Evolutionary conservation across 116 monocot genomes (phyloP), one percentile per base, ranked within the genome.

Genomic region (Trichopus zeylanicus): DNA sequence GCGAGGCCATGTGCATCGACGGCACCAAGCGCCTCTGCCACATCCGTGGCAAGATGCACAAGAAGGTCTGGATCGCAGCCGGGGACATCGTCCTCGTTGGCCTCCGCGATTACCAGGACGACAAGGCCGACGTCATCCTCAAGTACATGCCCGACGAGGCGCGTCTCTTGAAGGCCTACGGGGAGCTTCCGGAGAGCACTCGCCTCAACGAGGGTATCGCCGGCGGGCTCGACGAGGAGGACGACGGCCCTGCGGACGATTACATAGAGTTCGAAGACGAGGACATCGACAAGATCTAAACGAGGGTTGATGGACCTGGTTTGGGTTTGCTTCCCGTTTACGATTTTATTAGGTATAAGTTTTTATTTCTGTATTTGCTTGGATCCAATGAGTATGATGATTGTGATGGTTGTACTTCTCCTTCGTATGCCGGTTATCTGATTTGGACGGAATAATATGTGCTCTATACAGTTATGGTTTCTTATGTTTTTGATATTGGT

Each of bases 191-290:
- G 19, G 77, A 77, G 51, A 66, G 28, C 57, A 71, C 71, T 28
- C 47, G 71, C 57, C 67, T 77, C 61, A 77, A 77, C 62, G 77
- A 77, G 57, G 77, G 77, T 22, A 77, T 77, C 20, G 77, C 77
- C 35, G 77, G 77, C 8, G 76, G 76, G 20, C 59, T 76, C 24
- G 76, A 70, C 18, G 76, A 76, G 59, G 76, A 76, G 55, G 76
- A 76, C 11, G 76, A 76, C 2, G 76, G 76, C 33, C 69, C 59
- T 26, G 75, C 53, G 15, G 76, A 70, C 16, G 80, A 85, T 46
- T 85, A 85, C 61, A 74, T 85, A 56, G 80, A 85, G 60, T 85
- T 85, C 57, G 85, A 85, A 60, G 85, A 85, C 53, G 85, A 85
- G 70, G 85, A 85, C 55, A 85, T 85, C 42, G 85, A 85, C 67